phyloP scores from a whole-genome alignment of 208 protist species.

The Histomonas meleagridis region DNA sequence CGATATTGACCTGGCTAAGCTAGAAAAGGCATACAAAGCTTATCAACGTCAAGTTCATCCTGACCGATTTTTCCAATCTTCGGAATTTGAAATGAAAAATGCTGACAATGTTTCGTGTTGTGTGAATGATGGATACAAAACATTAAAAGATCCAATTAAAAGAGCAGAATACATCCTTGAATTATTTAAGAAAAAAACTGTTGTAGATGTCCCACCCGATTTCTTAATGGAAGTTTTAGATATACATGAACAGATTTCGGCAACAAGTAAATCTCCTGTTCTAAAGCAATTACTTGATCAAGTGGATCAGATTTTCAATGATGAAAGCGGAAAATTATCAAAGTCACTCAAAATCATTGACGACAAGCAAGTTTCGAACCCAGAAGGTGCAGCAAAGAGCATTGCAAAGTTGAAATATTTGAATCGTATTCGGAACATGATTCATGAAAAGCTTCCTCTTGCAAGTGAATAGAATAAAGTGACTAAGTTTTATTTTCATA shows the following conservation, averaged over 20 bases:
- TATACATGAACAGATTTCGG: not conserved
- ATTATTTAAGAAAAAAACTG: not conserved
- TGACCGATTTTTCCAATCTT: not conserved
- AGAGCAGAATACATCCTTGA: slow-evolving; percentile 6
- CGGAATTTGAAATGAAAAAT: not conserved
- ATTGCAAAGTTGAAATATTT: slow-evolving; percentile 16
- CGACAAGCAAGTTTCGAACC: not conserved
- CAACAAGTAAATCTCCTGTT: not conserved
- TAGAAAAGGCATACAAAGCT: not conserved
- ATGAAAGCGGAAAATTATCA: not conserved
- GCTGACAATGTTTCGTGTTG: not conserved
- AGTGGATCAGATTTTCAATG: not conserved
- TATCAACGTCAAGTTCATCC: not conserved
- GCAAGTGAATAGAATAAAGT: too few relatives aligned
- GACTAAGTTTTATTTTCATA: too few relatives aligned
- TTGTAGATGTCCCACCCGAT: not conserved
- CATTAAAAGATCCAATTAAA: not conserved
- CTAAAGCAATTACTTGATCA: not conserved
- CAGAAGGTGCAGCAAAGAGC: not conserved
- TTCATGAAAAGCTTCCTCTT: not conserved
- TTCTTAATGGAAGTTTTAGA: slow-evolving; percentile 13
- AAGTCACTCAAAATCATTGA: not conserved
- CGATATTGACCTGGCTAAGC: not conserved
- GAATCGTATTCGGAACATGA: not conserved
- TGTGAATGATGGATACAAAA: slow-evolving; percentile 19